phyloP scores from a whole-genome alignment of 1,284 basidiomycete species.

The Pyrrhoderma noxium region DNA sequence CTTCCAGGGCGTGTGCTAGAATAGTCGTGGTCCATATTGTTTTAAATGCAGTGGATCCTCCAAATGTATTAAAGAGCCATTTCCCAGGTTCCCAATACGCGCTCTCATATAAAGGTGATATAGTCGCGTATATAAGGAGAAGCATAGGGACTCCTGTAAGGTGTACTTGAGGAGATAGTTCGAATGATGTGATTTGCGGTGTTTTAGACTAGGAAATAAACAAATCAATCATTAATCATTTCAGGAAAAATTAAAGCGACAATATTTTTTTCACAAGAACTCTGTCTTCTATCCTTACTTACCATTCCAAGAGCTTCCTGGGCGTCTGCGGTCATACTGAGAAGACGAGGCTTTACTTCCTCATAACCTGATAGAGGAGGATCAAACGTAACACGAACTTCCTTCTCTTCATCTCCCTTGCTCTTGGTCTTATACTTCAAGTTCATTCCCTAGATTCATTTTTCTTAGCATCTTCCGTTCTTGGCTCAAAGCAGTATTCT shows the following conservation, averaged over 20 bases:
- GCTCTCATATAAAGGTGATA: constrained; percentile 28
- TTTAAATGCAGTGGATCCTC: constrained; percentile 22
- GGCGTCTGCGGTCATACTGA: constrained; percentile 66
- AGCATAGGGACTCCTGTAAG: constrained; percentile 25
- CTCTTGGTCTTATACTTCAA: constrained; percentile 51
- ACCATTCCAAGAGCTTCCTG: constrained; percentile 74
- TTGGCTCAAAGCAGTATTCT: too few species aligned
- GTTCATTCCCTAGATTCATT: constrained; percentile 52
- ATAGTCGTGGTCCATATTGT: constrained; percentile 28
- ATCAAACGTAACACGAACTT: constrained; percentile 51
- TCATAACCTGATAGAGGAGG: constrained; percentile 67
- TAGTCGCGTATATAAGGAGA: constrained; percentile 35
- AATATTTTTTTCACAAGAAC: too few species aligned
- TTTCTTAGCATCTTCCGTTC: neutral
- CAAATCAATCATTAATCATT: constrained; percentile 1
- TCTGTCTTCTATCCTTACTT: too few species aligned
- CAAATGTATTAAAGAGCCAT: constrained; percentile 8
- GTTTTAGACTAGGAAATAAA: constrained; percentile 43
- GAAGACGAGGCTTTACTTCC: constrained; percentile 69
- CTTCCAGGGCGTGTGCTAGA: constrained; percentile 42
- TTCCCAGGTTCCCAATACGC: constrained; percentile 18
- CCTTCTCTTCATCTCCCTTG: constrained; percentile 35
- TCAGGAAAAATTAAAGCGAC: too few species aligned
- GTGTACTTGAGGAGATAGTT: constrained; percentile 30
- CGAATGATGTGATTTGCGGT: constrained; percentile 54